Base-by-base conservation (phyloP, 1,139 yeast species). In the Zygotorulaspora mrakii region DNA sequence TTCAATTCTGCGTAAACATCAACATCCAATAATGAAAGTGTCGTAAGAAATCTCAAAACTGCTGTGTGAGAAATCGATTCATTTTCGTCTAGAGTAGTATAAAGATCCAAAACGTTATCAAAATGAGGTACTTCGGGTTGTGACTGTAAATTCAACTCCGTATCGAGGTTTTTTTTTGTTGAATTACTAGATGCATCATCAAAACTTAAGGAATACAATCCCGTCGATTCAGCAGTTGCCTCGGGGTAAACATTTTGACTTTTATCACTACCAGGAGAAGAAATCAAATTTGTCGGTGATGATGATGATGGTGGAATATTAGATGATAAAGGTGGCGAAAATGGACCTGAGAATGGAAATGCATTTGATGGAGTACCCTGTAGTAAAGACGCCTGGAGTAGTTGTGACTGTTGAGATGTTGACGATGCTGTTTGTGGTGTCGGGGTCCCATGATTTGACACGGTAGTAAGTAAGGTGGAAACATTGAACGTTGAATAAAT, bases 61-160 rank as follows among this genome's bases (percentile, higher is more conserved):
- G 61, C 43, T 2, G 52, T 47, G 33, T 55, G 52, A 1, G 62
- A 52, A 23, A 53, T 33, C 6, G 54, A 44, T 38, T 59, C 63
- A 0, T 52, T 42, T n/a, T 47, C 50, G 17, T 53, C 54, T 18
- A 44, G 44, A 14, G 44, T 41, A 3, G 55, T 42, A 35, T 49
- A 54, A 9, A 53, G 39, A 16, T 54, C 57, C 17, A 54, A 37
- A 12, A 52, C 46, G 26, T 54, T 52, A 17, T 42, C 48, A 27
- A 54, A 23, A 35, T 53, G 50, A 13, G 47, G 46, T 10, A 43
- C 38, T 14, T 33, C 42, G 26, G 45, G 34, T 7, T 40, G 52
- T 9, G 28, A 27, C 6, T 25, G 29, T 13, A 17, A 4, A 6
- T n/a, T 12, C 12, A 26, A 11, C 17, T 36, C 37, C 9, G 25